Evolutionary conservation across 2,329 filamentous ascomycete species (phyloP), one percentile per base, ranked within the genome.

Genomic region (Penicillium sp.): DNA sequence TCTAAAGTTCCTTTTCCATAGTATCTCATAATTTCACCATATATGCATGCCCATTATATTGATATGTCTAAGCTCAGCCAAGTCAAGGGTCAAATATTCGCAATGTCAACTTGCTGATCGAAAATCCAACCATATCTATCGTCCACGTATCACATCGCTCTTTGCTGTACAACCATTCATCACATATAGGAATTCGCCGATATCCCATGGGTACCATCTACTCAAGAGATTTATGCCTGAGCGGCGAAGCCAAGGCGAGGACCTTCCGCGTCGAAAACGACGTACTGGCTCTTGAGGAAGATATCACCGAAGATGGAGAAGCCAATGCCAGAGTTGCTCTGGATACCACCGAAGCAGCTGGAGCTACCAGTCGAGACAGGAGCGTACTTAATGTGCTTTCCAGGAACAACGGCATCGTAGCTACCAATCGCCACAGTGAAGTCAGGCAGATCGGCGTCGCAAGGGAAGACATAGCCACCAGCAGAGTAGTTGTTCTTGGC

Each of bases 211-310:
- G 40, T 40, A 13, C 5, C 11, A 38, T 47, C 40, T 32, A n/a
- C 24, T 50, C 9, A n/a, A 31, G 32, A 38, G 24, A 51, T 49
- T 50, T 66, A 74, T 45, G 68, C 67, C 66, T 74, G 72, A 26
- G 71, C 52, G 5, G 81, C 81, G 58, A 82, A 80, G 10, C 81
- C 81, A 29, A 84, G 68, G 45, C 74, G 72, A 56, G 76, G 74
- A 5, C 75, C 75, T 20, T 70, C 73, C 6, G 79, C 72, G 68
- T 91, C 87, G 71, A 90, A 91, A 46, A 90, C 84, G 31, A 88
- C 85, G 69, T 89, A 92, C 60, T 89, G 79, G 53, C 83, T 83
- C 83, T 94, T 94, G 63, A 94, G 81, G 77, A 92, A 90, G 54
- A 89, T 80, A 58, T 92, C 89, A 10, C 90, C 90, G 54, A 92